phyloP scores from a whole-genome alignment of 257 asterid genomes.

The Solanum chilense region DNA sequence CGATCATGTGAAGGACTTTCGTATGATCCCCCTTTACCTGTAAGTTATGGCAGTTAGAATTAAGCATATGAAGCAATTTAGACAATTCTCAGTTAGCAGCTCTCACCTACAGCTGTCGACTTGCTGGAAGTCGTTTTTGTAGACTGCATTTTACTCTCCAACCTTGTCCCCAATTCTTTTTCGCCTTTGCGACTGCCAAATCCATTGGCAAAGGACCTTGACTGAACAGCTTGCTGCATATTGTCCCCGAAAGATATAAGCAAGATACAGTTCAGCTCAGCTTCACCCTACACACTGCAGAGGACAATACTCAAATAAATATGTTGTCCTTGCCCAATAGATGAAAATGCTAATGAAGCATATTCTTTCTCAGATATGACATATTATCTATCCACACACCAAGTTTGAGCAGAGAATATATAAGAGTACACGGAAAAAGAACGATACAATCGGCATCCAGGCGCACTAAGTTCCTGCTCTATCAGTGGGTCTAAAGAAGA shows the following conservation, averaged over 20 bases:
- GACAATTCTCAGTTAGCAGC: slow-evolving; percentile 1
- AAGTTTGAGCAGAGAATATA: not conserved
- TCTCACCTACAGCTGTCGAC: slow-evolving; percentile 41
- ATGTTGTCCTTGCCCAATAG: not conserved
- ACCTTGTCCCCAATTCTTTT: slow-evolving; percentile 39
- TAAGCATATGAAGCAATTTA: not conserved
- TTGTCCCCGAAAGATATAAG: slow-evolving; percentile 32
- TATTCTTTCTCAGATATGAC: not conserved
- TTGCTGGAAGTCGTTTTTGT: slow-evolving; percentile 40
- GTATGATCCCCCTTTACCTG: slow-evolving; percentile 51
- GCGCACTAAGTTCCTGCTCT: not conserved
- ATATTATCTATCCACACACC: not conserved
- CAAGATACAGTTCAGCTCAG: slow-evolving; percentile 6
- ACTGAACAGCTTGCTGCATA: slow-evolving; percentile 64
- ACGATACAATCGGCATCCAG: not conserved
- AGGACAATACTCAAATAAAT: not conserved
- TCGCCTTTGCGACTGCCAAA: slow-evolving; percentile 69
- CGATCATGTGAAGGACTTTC: slow-evolving; percentile 67
- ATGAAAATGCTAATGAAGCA: not conserved
- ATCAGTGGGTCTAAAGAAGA: not conserved
- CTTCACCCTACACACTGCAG: slow-evolving; percentile 23
- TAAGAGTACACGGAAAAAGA: not conserved
- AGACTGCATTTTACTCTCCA: slow-evolving; percentile 48
- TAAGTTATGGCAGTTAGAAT: slow-evolving; percentile 3
- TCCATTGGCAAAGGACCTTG: slow-evolving; percentile 67